Evolutionary conservation across 2,329 filamentous ascomycete species (phyloP).

Genomic region (Ceratocystis colombiana): DNA sequence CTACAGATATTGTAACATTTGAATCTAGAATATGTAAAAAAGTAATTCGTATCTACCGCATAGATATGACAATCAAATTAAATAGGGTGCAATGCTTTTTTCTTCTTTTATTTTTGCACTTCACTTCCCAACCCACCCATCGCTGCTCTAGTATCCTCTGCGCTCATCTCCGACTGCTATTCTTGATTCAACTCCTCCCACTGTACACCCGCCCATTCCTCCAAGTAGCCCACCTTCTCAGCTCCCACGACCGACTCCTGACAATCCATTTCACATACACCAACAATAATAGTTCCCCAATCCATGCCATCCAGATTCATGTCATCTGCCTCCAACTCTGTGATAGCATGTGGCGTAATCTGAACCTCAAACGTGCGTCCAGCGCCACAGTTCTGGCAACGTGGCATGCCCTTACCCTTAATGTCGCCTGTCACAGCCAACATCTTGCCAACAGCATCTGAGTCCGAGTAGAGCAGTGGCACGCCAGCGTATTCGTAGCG

Average conservation of each 20-base stretch:
- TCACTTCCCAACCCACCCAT: not conserved
- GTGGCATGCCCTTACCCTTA: slow-evolving; percentile 47
- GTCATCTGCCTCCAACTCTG: slow-evolving; percentile 72
- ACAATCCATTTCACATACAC: slow-evolving; percentile 75
- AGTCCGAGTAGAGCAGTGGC: slow-evolving; percentile 71
- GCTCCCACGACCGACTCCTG: slow-evolving; percentile 46
- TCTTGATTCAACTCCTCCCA: slow-evolving; percentile 67
- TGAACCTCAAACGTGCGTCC: slow-evolving; percentile 82
- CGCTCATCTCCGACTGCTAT: slow-evolving; percentile 28
- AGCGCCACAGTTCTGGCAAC: slow-evolving; percentile 65
- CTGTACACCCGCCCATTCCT: slow-evolving; percentile 97
- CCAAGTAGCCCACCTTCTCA: slow-evolving; percentile 65
- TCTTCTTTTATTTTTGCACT: not conserved
- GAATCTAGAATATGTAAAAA: not conserved
- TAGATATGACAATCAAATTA: not conserved
- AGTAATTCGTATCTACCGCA: slow-evolving; percentile 5
- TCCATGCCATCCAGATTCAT: slow-evolving; percentile 79
- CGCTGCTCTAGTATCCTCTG: not conserved
- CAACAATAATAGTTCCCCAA: slow-evolving; percentile 87
- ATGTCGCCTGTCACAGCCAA: slow-evolving; percentile 35
- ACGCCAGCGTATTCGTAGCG: slow-evolving; percentile 66
- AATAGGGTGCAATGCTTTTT: not conserved
- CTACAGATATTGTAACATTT: not conserved
- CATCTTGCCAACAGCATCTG: slow-evolving; percentile 60
- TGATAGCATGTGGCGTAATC: slow-evolving; percentile 81